Conservation (phyloP, 2,329 filamentous ascomycete genomes). For the Lecanosticta acicola region DNA sequence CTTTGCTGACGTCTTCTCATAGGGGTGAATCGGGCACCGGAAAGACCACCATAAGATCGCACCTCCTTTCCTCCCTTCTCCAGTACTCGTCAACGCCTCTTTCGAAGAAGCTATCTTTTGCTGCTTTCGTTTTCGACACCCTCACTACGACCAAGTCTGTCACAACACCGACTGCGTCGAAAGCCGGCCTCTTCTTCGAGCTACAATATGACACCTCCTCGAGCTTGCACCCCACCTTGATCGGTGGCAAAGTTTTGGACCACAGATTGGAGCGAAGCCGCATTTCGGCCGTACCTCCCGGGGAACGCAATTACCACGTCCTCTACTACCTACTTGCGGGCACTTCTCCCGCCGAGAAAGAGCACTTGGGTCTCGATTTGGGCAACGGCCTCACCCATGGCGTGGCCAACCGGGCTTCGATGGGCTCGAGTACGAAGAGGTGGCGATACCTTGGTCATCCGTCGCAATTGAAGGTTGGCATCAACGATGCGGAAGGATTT, state of each 20-base stretch:
- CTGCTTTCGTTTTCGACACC: constrained; percentile 91
- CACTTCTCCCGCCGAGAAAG: constrained; percentile 83
- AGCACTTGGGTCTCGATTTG: constrained; percentile 66
- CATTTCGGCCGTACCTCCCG: constrained; percentile 85
- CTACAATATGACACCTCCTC: constrained; percentile 92
- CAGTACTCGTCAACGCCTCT: constrained; percentile 88
- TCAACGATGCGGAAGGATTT: constrained; percentile 93
- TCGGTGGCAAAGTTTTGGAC: constrained; percentile 91
- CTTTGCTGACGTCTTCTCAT: constrained; percentile 14
- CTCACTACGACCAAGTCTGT: constrained; percentile 95
- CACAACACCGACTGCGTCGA: constrained; percentile 91
- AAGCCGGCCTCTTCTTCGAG: constrained; percentile 91
- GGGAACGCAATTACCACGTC: constrained; percentile 93
- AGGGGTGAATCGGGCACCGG: constrained; percentile 94
- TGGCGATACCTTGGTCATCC: constrained; percentile 97
- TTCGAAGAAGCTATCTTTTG: constrained; percentile 86
- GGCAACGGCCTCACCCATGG: constrained; percentile 46
- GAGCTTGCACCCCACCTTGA: constrained; percentile 74
- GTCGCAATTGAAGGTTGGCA: constrained; percentile 92
- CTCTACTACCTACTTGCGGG: constrained; percentile 93
- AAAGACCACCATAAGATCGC: constrained; percentile 89
- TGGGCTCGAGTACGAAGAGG: constrained; percentile 61
- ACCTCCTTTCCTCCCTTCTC: constrained; percentile 78
- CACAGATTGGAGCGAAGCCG: constrained; percentile 88
- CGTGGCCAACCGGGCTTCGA: constrained; percentile 50